Evolutionary conservation across 2,329 filamentous ascomycete genomes (phyloP), one percentile per base, ranked within the genome.

Genomic region (Fusarium napiforme): DNA sequence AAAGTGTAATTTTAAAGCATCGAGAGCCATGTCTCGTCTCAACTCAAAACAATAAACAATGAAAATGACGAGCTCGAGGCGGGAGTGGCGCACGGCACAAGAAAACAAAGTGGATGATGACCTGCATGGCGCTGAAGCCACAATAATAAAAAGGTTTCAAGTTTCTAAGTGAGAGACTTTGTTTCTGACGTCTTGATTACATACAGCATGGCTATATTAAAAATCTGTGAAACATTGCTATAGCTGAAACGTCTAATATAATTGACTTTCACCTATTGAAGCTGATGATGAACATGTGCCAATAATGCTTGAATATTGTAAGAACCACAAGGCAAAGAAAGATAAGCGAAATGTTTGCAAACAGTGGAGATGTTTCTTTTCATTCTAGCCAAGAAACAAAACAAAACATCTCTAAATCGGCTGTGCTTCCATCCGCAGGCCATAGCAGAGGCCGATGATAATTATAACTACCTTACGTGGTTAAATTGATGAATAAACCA

Each of bases 61-160:
- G 23, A 21, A 50, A 28, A 47, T 26, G 45, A 28, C 40, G 50
- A 55, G 37, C 40, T n/a, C 12, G 10, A 47, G 21, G 56, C 71
- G 71, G 71, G 71, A 72, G 71, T 74, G 71, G 67, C 71, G 64
- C 43, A 45, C 36, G 49, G 23, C 32, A 42, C 19, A 30, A 8
- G 6, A 32, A 32, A 39, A 64, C 39, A 37, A 45, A 47, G 55
- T 60, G 63, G 60, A 62, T 28, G 63, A 56, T 47, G 55, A 34
- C 30, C 62, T 64, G 28, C 50, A 45, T 45, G 67, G 61, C 40
- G 45, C 4, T 68, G 30, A 57, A 73, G 71, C 71, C 67, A 64
- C 71, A 39, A 43, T 37, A 67, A 39, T 37, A 47, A 53, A 53
- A 34, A 26, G 28, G 56, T 23, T 50, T 50, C 55, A 28, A 58